Conservation (phyloP, 2,329 filamentous ascomycete genomes). For the Calonectria multiphialidica region DNA sequence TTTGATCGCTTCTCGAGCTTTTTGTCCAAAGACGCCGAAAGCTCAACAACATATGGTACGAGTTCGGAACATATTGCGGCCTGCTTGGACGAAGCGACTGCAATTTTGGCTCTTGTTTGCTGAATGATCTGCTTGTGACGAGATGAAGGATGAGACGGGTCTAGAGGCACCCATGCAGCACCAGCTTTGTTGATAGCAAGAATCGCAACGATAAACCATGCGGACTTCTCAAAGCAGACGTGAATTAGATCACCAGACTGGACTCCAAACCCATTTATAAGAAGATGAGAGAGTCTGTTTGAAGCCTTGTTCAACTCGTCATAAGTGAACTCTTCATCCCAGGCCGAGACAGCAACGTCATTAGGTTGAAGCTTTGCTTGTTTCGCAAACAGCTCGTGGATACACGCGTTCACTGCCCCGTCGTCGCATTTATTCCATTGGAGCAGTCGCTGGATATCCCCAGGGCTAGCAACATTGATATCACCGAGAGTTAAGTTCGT, state of each 20-base stretch:
- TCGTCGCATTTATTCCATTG: not conserved
- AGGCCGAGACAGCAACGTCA: not conserved
- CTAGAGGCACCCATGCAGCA: not conserved
- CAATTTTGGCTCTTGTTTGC: not conserved
- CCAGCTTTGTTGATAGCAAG: not conserved
- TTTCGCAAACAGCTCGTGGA: not conserved
- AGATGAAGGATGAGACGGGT: not conserved
- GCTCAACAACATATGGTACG: not conserved
- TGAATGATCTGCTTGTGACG: not conserved
- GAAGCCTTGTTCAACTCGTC: not conserved
- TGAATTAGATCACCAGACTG: not conserved
- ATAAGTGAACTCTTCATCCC: not conserved
- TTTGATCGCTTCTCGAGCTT: not conserved
- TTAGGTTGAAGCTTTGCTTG: not conserved
- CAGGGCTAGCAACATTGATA: not conserved
- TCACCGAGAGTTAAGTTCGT: not conserved
- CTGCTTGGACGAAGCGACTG: not conserved
- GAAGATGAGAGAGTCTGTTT: not conserved
- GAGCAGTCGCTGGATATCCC: not conserved
- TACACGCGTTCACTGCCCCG: not conserved
- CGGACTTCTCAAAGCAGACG: not conserved
- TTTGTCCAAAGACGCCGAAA: not conserved
- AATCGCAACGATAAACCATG: not conserved
- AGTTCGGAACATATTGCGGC: not conserved
- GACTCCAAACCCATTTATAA: not conserved